Conservation (phyloP, 768 basidiomycete species). For the Suillus cothurnatus region DNA sequence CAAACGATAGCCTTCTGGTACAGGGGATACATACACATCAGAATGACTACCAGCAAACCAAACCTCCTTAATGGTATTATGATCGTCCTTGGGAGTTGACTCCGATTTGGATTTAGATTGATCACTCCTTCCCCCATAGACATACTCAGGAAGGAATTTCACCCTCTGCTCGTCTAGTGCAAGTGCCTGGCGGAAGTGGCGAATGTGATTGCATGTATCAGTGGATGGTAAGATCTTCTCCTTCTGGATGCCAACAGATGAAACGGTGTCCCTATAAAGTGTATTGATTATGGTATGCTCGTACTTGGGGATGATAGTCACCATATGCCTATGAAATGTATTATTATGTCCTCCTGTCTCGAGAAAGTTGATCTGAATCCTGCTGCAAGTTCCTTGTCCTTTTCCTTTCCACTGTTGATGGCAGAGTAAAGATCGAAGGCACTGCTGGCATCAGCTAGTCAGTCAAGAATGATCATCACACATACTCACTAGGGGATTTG, state of each 20-base stretch:
- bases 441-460: conserved; percentile 22
- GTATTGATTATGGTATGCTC: neutral
- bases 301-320: conserved; percentile 18
- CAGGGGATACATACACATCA: conserved; percentile 35
- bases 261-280: conserved; percentile 46
- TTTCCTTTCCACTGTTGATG: conserved; percentile 19
- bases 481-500: conserved; percentile 41
- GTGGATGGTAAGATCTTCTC: conserved; percentile 36
- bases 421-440: conserved; percentile 42
- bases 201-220: conserved; percentile 34
- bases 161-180: conserved; percentile 51
- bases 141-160: conserved; percentile 50
- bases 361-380: conserved; percentile 42
- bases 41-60: conserved; percentile 46
- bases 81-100: conserved; percentile 9
- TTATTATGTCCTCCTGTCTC: conserved; percentile 30
- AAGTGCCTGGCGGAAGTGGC: conserved; percentile 48
- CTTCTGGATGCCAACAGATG: conserved; percentile 43
- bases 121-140: conserved; percentile 24
- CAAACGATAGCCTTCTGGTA: neutral
- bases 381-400: conserved; percentile 24
- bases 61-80: no score
- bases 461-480: neutral
- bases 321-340: conserved; percentile 51
- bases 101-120: conserved; percentile 3